Evolutionary conservation across 768 basidiomycete species (phyloP), one percentile per base, ranked within the genome.

Genomic region (Agrocybe chaxingu): DNA sequence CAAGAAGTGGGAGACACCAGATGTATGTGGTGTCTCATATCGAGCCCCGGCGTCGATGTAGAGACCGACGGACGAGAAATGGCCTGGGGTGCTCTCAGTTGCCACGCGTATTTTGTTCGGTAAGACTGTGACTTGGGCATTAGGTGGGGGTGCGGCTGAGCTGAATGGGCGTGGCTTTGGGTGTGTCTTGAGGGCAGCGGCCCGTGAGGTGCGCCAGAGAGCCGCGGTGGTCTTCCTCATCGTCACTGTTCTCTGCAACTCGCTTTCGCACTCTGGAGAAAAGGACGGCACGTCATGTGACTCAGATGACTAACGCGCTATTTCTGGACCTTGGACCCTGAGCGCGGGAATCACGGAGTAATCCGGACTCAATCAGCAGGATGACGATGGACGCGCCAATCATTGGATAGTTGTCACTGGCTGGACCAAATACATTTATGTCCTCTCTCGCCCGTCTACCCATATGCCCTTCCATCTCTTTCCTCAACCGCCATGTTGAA

Each of bases 31-130:
- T 8, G 78, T 82, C 66, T 98, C 97, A 75, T 90, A 95, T 10
- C 97, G 79, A 29, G 91, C 84, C 19, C 97, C 97, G 2, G 92
- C 94, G 66, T 98, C 94, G 58, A 98, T 78, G 61, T 93, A 98
- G 36, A 98, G 80, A 3, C 96, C 97, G 0, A 96, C 79, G 0
- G 93, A 87, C 33, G 94, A 89, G 67, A 98, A 98, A 72, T 98
- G 93, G 12, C 93, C 92, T 0, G 93, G 94, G 3, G 89, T 88
- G 1, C 80, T 75, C 68, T 97, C 92, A 7, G 94, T 97, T 11
- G 92, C 93, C 37, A 98, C 91, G 51, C 93, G 77, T 40, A 98
- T 79, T 66, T 87, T 92, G 72, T 97, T 98, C 4, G 92, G 84
- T 0, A 98, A 76, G 0, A 91, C 93, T 0, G 96, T 95, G 31